Conservation (phyloP, 495 filamentous ascomycete species). For the Tuber microsphaerosporum region DNA sequence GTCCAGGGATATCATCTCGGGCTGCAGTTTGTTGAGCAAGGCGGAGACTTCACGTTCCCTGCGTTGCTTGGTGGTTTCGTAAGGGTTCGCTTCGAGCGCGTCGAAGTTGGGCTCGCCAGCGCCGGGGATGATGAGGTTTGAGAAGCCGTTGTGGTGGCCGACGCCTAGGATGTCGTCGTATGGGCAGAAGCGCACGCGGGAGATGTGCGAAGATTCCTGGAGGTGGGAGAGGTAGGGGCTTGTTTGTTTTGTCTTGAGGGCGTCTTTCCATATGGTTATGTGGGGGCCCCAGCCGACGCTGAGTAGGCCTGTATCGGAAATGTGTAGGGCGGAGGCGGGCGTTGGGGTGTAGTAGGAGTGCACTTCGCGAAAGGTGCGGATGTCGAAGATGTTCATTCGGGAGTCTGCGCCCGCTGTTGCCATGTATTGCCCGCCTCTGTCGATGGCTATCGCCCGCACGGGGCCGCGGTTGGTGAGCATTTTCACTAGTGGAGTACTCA, state of each 20-base stretch:
- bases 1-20: constrained; percentile 93
- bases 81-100: constrained; percentile 88
- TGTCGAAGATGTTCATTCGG: constrained; percentile 93
- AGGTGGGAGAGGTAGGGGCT: constrained; percentile 90
- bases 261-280: constrained; percentile 78
- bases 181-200: constrained; percentile 82
- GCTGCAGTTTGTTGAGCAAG: constrained; percentile 85
- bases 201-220: constrained; percentile 72
- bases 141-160: constrained; percentile 77
- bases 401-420: constrained; percentile 83
- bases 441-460: constrained; percentile 77
- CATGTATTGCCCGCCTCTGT: constrained; percentile 91
- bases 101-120: constrained; percentile 97
- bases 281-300: constrained; percentile 90
- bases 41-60: constrained; percentile 86
- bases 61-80: constrained; percentile 85
- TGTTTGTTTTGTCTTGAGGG: constrained; percentile 76
- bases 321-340: constrained; percentile 74
- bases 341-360: constrained; percentile 81
- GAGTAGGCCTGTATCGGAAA: constrained; percentile 79
- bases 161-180: constrained; percentile 88
- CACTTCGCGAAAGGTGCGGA: constrained; percentile 86
- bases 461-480: constrained; percentile 89
- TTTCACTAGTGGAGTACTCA: constrained; percentile 76
- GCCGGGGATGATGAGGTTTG: constrained; percentile 80